Percentiles rank a stretch among this genome's conserved stretches.
Evolutionary conservation across 208 protist genomes (phyloP).

Genomic region (Trypanosoma rangeli): DNA sequence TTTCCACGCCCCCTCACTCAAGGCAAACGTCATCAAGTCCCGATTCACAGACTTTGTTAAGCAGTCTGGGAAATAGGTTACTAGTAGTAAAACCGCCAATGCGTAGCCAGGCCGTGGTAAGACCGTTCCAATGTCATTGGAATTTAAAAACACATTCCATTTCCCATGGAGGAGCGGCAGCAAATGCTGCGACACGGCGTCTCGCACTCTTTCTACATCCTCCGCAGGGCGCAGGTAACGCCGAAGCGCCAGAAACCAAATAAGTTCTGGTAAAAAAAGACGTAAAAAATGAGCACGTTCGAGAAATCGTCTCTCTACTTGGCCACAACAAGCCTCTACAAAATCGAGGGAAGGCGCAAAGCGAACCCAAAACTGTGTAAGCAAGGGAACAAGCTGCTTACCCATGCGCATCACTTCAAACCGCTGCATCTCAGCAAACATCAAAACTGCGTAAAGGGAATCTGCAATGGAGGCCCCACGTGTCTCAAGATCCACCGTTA

Average conservation of each 20-base stretch:
- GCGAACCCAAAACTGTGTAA: constrained; percentile 66
- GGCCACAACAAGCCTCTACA: constrained; percentile 23
- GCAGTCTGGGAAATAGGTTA: constrained; percentile 26
- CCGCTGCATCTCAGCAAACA: constrained; percentile 19
- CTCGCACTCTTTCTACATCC: constrained; percentile 29
- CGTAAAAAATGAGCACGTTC: constrained; percentile 4
- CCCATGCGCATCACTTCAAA: constrained; percentile 81
- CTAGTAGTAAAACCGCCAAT: constrained; percentile 7
- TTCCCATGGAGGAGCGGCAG: constrained; percentile 26
- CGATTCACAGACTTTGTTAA: background rate
- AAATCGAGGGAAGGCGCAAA: constrained; percentile 37
- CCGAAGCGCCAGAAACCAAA: constrained; percentile 25
- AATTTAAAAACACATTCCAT: background rate
- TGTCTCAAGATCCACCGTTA: background rate
- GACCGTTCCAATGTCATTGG: background rate
- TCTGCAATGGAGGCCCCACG: background rate
- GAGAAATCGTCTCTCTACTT: constrained; percentile 5
- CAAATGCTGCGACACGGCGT: constrained; percentile 20
- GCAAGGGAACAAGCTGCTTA: constrained; percentile 61
- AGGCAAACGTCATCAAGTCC: constrained; percentile 6
- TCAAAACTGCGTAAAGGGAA: constrained; percentile 20
- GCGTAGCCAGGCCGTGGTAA: constrained; percentile 20
- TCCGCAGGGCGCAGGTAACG: background rate
- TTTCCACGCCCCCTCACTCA: constrained; percentile 11
- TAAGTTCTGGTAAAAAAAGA: constrained; percentile 22